Evolutionary conservation across 768 basidiomycete genomes (phyloP).

Genomic region (Tricholoma sp.): DNA sequence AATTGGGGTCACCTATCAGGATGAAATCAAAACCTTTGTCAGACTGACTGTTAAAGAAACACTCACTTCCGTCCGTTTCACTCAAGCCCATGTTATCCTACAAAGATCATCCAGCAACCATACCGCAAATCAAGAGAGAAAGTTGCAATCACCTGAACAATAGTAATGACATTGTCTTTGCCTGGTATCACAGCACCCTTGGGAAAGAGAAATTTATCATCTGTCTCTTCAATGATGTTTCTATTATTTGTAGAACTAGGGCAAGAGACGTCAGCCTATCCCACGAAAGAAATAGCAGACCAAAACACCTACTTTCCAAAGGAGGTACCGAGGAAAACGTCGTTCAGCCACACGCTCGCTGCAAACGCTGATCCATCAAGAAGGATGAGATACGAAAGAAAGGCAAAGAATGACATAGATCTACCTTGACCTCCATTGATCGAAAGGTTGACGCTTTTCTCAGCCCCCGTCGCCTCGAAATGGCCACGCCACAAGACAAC

Average conservation of each 20-base stretch:
- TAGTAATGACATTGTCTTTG: conserved; percentile 69
- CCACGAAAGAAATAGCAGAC: neutral
- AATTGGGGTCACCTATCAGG: conserved; percentile 36
- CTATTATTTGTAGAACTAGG: conserved; percentile 61
- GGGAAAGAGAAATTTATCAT: conserved; percentile 63
- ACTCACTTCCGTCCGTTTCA: conserved; percentile 46
- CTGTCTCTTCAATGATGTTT: conserved; percentile 58
- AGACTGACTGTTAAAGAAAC: neutral
- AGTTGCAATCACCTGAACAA: conserved; percentile 53
- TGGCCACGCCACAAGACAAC: conserved; percentile 79
- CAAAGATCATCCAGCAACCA: neutral
- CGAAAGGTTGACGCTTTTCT: conserved; percentile 64
- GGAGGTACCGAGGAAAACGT: conserved; percentile 64
- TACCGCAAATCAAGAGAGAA: neutral
- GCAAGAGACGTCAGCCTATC: neutral
- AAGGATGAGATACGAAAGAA: neutral
- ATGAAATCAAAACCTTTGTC: neutral
- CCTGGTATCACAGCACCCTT: conserved; percentile 42
- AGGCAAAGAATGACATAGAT: conserved; percentile 3
- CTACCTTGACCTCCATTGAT: conserved; percentile 78
- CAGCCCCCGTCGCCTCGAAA: conserved; percentile 56
- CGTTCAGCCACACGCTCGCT: conserved; percentile 77
- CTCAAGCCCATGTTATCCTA: conserved; percentile 77
- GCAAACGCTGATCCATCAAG: conserved; percentile 56
- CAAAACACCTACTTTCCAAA: conserved; percentile 58